phyloP scores from a whole-genome alignment of 2,329 filamentous ascomycete species.

The Hymenoscyphus fructigenus region DNA sequence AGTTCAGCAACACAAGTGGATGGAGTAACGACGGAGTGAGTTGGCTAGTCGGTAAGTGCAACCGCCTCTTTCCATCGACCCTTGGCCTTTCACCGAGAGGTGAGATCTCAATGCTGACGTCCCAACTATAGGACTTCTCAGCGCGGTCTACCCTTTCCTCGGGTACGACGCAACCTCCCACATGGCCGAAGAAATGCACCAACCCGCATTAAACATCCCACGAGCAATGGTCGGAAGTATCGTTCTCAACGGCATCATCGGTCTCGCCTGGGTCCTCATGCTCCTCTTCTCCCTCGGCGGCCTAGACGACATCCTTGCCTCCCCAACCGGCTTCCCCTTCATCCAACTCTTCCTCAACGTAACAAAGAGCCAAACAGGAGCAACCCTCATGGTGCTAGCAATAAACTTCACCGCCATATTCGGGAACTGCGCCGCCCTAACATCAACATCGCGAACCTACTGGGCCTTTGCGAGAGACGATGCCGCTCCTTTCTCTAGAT shows the following conservation, averaged over 20 bases:
- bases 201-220: conserved; percentile 42
- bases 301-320: conserved; percentile 41
- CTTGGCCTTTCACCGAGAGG: too few species aligned
- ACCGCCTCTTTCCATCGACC: too few species aligned
- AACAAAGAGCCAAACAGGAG: conserved; percentile 41
- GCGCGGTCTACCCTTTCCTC: conserved; percentile 41
- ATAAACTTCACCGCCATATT: conserved; percentile 47
- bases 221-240: conserved; percentile 46
- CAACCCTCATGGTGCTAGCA: conserved; percentile 44
- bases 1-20: conserved; percentile 46
- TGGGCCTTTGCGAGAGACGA: conserved; percentile 49
- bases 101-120: too few species aligned
- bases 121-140: conserved; percentile 40
- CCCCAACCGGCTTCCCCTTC: conserved; percentile 46
- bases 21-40: conserved; percentile 46
- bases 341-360: conserved; percentile 46
- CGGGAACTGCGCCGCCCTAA: conserved; percentile 46
- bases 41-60: conserved; percentile 43
- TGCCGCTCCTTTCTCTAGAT: conserved; percentile 37
- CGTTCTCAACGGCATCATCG: conserved; percentile 46
- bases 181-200: conserved; percentile 48
- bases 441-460: conserved; percentile 43
- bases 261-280: conserved; percentile 43
- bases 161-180: conserved; percentile 48
- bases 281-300: conserved; percentile 45